phyloP scores from a whole-genome alignment of 225 moss, liverwort and hornwort genomes.

The Straminergon stramineum region DNA sequence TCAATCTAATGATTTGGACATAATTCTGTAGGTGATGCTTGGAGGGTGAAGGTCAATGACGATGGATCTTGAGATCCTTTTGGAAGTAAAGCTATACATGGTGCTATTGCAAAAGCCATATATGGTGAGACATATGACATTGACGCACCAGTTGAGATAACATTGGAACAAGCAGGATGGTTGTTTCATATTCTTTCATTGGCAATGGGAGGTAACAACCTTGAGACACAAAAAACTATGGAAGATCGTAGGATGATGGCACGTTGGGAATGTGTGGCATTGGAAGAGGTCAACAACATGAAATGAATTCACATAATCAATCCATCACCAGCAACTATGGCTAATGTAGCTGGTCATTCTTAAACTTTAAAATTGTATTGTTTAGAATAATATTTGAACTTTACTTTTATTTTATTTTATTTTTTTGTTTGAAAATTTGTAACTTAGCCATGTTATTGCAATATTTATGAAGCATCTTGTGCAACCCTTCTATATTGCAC shows the following conservation, averaged over 20 bases:
- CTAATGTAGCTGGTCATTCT: not conserved
- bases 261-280: not conserved
- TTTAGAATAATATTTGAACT: too few species aligned
- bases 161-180: not conserved
- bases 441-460: fast-evolving
- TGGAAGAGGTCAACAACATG: not conserved
- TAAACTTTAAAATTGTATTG: not conserved
- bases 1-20: not conserved
- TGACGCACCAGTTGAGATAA: not conserved
- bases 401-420: not conserved
- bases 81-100: not conserved
- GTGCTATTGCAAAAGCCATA: not conserved
- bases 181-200: not conserved
- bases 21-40: not conserved
- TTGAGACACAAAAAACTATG: not conserved
- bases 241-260: not conserved
- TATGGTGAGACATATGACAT: not conserved
- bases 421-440: not conserved
- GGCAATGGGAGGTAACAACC: not conserved
- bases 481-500: not conserved
- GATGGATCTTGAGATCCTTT: not conserved
- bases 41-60: not conserved
- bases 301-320: not conserved
- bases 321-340: not conserved
- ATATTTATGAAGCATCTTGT: not conserved